Percentiles rank a stretch among this genome's conserved stretches.
These are phyloP conservation scores for Solanum stenotomum DNA, from an alignment of 257 asterid genomes.

Conservation along the genomic window DNA sequence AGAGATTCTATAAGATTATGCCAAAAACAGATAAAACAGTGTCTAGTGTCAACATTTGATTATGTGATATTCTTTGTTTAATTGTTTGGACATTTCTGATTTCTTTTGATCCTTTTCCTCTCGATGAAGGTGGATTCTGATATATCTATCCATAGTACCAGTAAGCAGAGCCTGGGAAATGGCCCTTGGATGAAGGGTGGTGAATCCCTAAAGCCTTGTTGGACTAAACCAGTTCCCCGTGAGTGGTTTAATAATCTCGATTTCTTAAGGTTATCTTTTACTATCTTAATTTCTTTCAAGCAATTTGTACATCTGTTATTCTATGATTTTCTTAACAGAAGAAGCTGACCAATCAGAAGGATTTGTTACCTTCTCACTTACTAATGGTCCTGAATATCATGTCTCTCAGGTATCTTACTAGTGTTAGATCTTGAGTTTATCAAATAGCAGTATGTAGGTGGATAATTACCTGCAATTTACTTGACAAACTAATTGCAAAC, in stretches of 20 bases:
- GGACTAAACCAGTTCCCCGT: slow-evolving; percentile 83
- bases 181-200: slow-evolving; percentile 71
- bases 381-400: slow-evolving; percentile 97
- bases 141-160: neutral
- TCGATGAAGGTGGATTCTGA: neutral
- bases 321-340: slow-evolving; percentile 34
- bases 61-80: neutral
- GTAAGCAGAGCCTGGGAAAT: slow-evolving; percentile 13
- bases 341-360: slow-evolving; percentile 72
- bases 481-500: neutral
- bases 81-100: neutral
- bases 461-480: neutral
- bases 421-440: neutral
- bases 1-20: neutral
- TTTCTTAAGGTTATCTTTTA: neutral
- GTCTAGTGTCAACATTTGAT: neutral
- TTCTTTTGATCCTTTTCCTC: neutral
- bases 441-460: neutral
- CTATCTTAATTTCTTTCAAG: neutral
- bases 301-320: neutral
- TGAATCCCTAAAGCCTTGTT: slow-evolving; percentile 58
- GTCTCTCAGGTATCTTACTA: slow-evolving; percentile 72
- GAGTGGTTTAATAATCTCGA: neutral
- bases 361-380: slow-evolving; percentile 73
- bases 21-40: neutral